Conservation (phyloP, 163 green algal species). For the Scenedesmus sp. region DNA sequence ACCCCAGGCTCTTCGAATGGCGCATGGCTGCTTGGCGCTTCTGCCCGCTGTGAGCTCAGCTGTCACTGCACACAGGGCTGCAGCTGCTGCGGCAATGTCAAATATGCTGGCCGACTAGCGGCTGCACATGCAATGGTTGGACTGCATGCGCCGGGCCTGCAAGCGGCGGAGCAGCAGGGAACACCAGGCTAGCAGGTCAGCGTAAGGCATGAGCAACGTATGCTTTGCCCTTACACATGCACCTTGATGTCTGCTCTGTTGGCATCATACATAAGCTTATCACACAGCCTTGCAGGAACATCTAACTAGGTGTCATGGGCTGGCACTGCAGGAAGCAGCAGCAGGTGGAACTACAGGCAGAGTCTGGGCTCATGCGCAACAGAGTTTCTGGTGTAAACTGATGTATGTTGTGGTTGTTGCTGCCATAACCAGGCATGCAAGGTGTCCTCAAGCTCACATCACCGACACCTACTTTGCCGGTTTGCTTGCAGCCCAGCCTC, state of each 20-base stretch:
- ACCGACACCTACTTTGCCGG: slow-evolving; percentile 13
- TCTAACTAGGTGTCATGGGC: not conserved
- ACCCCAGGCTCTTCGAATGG: slow-evolving; percentile 36
- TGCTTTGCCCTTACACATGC: not conserved
- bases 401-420: not conserved
- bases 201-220: not conserved
- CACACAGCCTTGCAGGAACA: not conserved
- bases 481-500: not conserved
- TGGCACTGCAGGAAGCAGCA: not conserved
- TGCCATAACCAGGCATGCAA: not conserved
- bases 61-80: not conserved
- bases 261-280: not conserved
- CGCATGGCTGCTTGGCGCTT: slow-evolving; percentile 43
- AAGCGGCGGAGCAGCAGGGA: not conserved
- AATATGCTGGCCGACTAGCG: not conserved
- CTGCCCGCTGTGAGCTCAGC: slow-evolving; percentile 38
- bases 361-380: not conserved
- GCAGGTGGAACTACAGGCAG: not conserved
- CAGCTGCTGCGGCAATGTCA: not conserved
- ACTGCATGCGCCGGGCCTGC: not conserved
- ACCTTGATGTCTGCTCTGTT: not conserved
- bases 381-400: not conserved
- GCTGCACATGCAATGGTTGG: not conserved
- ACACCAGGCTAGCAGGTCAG: not conserved
- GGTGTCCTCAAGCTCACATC: not conserved